Percentiles rank a stretch among this genome's conserved stretches.
Conservation (phyloP, 768 basidiomycete species). For the Goffeauzyma gilvescens region DNA sequence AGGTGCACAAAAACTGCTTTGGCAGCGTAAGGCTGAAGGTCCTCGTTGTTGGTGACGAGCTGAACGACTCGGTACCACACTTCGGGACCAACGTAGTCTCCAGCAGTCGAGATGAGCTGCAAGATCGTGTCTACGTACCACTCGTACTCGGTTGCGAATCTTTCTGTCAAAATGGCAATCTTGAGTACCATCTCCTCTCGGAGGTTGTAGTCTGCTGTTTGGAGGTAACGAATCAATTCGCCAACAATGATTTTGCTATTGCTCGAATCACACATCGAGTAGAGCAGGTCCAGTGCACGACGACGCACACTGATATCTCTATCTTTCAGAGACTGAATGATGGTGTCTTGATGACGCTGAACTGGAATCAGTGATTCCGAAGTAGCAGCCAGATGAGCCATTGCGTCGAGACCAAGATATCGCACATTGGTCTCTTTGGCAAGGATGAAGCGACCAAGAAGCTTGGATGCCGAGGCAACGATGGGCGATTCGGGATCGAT, state of each 20-base stretch:
- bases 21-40: slow-evolving; percentile 88
- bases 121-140: slow-evolving; percentile 99
- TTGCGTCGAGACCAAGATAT: slow-evolving; percentile 89
- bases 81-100: slow-evolving; percentile 97
- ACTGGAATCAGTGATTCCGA: slow-evolving; percentile 78
- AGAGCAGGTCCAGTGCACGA: slow-evolving; percentile 80
- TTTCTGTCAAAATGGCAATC: slow-evolving; percentile 95
- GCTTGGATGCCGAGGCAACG: slow-evolving; percentile 66
- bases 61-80: slow-evolving; percentile 99
- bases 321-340: slow-evolving; percentile 82
- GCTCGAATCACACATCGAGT: slow-evolving; percentile 97
- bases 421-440: slow-evolving; percentile 97
- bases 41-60: slow-evolving; percentile 95
- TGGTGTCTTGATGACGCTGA: slow-evolving; percentile 87
- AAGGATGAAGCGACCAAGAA: slow-evolving; percentile 87
- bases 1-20: slow-evolving; percentile 78
- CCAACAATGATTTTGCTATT: slow-evolving; percentile 93
- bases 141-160: slow-evolving; percentile 87
- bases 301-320: slow-evolving; percentile 92
- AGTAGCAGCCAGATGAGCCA: slow-evolving; percentile 92
- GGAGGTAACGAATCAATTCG: slow-evolving; percentile 78
- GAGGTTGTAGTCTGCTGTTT: slow-evolving; percentile 87
- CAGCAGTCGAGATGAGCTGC: slow-evolving; percentile 84
- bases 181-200: slow-evolving; percentile 98
- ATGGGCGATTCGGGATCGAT: slow-evolving; percentile 76